Percentiles rank a stretch among this genome's conserved stretches.
phyloP scores from a whole-genome alignment of 2,329 filamentous ascomycete species.

The Fusarium floridanum region DNA sequence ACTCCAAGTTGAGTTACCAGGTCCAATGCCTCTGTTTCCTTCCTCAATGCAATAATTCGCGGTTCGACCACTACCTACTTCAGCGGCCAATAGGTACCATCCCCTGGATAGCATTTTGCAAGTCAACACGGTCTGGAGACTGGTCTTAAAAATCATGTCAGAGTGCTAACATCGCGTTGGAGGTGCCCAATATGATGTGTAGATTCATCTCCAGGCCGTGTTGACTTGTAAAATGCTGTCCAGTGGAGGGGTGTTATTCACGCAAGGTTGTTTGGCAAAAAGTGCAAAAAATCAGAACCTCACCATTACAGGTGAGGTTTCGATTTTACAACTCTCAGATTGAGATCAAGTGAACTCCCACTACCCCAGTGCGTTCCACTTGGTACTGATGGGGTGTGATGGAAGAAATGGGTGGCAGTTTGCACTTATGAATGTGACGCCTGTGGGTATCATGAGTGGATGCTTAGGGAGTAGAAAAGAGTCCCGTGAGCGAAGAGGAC shows the following conservation, averaged over 20 bases:
- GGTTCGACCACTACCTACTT: too few species aligned
- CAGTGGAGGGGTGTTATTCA: too few species aligned
- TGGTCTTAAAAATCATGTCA: too few species aligned
- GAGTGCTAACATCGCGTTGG: too few species aligned
- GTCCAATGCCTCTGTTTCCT: neutral
- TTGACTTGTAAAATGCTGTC: too few species aligned
- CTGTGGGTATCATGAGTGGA: conserved; percentile 1
- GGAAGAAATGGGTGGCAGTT: neutral
- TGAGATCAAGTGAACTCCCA: neutral
- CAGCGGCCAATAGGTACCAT: too few species aligned
- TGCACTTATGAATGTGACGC: conserved; percentile 10
- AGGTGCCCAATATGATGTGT: too few species aligned
- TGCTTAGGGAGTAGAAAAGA: neutral
- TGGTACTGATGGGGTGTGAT: conserved; percentile 11
- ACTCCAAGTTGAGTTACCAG: neutral
- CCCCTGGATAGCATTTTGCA: too few species aligned
- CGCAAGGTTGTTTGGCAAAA: neutral
- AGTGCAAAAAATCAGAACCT: conserved; percentile 8
- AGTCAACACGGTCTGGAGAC: too few species aligned
- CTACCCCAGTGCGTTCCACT: conserved; percentile 7
- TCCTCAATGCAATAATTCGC: neutral
- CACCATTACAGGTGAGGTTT: neutral
- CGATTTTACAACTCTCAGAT: neutral
- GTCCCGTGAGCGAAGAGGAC: neutral
- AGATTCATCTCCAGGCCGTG: too few species aligned